Evolutionary conservation across 257 asterid species (phyloP).

Genomic region (Nicotiana undulata): DNA sequence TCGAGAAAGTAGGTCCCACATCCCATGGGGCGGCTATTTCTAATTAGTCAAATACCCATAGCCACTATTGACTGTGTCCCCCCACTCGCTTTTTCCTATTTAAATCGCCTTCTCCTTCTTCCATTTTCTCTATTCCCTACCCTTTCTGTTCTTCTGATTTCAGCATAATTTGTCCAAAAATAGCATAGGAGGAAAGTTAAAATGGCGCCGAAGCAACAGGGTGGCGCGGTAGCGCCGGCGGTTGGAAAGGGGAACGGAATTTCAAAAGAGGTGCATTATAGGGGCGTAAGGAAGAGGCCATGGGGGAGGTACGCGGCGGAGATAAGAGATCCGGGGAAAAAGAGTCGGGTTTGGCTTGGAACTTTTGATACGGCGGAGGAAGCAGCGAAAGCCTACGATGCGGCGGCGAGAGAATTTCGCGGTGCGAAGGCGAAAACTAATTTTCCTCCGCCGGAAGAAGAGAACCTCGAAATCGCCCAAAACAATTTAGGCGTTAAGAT

Average conservation of each 20-base stretch:
- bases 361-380: constrained; percentile 60
- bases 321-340: constrained; percentile 52
- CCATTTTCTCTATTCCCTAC: not conserved
- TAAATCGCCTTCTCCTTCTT: not conserved
- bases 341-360: constrained; percentile 56
- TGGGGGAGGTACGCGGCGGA: constrained; percentile 67
- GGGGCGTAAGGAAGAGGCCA: constrained; percentile 56
- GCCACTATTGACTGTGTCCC: not conserved
- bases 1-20: not conserved
- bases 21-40: constrained; percentile 9
- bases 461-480: not conserved
- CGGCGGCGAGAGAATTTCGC: constrained; percentile 52
- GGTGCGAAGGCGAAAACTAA: constrained; percentile 56
- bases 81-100: not conserved
- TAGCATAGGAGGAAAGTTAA: no score
- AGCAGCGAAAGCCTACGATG: constrained; percentile 59
- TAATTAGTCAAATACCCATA: not conserved
- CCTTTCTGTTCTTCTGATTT: not conserved
- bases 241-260: constrained; percentile 3
- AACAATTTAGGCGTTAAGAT: not conserved
- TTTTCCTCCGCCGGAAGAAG: constrained; percentile 25
- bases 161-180: not conserved
- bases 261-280: constrained; percentile 23
- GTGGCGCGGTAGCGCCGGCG: constrained; percentile 22
- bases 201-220: constrained; percentile 7